Percentiles rank a stretch among this genome's conserved stretches.
Evolutionary conservation across 2,329 filamentous ascomycete genomes (phyloP).

Genomic region (Talaromyces sp.): DNA sequence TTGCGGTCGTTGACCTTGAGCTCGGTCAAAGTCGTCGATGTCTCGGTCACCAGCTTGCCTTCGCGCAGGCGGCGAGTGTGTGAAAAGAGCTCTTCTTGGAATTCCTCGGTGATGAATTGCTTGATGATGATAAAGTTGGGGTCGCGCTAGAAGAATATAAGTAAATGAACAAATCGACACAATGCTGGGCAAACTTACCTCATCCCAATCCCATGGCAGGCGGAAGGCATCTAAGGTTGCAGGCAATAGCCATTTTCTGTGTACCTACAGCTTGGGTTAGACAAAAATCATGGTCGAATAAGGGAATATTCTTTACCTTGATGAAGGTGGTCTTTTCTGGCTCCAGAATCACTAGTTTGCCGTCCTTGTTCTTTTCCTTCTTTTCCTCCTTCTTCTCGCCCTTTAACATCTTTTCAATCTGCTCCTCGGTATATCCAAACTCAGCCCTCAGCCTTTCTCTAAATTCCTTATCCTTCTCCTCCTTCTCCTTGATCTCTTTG

Average conservation of each 20-base stretch:
- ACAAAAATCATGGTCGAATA: neutral
- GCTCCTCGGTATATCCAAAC: conserved; percentile 35
- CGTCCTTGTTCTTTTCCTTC: conserved; percentile 18
- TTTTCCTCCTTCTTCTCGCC: conserved; percentile 29
- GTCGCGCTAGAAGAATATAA: conserved; percentile 40
- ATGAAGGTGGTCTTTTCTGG: conserved; percentile 33
- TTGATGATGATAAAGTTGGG: conserved; percentile 68
- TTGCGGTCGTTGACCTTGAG: conserved; percentile 36
- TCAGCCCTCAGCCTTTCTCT: conserved; percentile 32
- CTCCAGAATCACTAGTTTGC: conserved; percentile 12
- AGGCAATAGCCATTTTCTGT: conserved; percentile 40
- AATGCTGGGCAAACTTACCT: conserved; percentile 26
- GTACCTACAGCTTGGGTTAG: conserved; percentile 26
- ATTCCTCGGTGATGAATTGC: conserved; percentile 63
- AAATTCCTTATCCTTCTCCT: conserved; percentile 48
- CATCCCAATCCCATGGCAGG: conserved; percentile 42
- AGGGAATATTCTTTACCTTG: conserved; percentile 27
- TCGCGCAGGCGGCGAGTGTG: conserved; percentile 63
- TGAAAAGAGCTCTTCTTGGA: conserved; percentile 66
- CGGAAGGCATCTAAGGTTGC: conserved; percentile 42
- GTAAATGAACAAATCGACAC: neutral
- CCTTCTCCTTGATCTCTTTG: conserved; percentile 45
- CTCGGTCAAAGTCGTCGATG: conserved; percentile 32
- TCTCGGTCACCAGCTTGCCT: conserved; percentile 34
- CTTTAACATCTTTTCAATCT: conserved; percentile 38